These are phyloP conservation scores for Phytophthora aleatoria DNA, from an alignment of 352 stramenopile species.

Conservation along the genomic window DNA sequence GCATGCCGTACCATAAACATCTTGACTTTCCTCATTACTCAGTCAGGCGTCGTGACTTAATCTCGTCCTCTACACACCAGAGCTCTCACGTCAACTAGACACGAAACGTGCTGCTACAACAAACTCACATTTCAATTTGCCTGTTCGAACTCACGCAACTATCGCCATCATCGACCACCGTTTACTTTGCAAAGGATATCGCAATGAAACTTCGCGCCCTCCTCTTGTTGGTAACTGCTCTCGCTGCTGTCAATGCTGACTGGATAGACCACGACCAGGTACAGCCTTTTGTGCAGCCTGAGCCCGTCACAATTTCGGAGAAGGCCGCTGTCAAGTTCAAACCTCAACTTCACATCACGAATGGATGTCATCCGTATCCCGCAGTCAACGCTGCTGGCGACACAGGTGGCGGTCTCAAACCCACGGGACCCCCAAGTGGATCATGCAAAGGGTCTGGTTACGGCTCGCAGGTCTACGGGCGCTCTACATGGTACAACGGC, in stretches of 20 bases:
- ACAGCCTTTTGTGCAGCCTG: not conserved
- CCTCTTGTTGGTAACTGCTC: not conserved
- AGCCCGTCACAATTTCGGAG: no score
- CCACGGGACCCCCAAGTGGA: not conserved
- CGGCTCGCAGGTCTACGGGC: not conserved
- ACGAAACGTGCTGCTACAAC: no score
- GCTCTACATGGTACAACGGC: not conserved
- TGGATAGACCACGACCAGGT: not conserved
- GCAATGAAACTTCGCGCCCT: not conserved
- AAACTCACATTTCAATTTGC: no score
- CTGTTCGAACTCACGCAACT: no score
- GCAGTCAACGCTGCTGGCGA: not conserved
- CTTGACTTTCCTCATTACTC: no score
- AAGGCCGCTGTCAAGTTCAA: no score
- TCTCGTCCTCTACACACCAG: no score
- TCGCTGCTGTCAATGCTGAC: not conserved
- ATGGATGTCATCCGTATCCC: constrained; percentile 2
- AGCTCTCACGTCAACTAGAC: no score
- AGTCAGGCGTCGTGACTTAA: no score
- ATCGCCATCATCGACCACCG: no score
- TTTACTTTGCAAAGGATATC: no score
- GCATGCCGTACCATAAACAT: not conserved
- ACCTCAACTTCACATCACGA: not conserved
- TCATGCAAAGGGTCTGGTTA: not conserved
- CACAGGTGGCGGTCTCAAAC: not conserved